Evolutionary conservation across 768 basidiomycete species (phyloP).

Genomic region (Amylocystis lapponica): DNA sequence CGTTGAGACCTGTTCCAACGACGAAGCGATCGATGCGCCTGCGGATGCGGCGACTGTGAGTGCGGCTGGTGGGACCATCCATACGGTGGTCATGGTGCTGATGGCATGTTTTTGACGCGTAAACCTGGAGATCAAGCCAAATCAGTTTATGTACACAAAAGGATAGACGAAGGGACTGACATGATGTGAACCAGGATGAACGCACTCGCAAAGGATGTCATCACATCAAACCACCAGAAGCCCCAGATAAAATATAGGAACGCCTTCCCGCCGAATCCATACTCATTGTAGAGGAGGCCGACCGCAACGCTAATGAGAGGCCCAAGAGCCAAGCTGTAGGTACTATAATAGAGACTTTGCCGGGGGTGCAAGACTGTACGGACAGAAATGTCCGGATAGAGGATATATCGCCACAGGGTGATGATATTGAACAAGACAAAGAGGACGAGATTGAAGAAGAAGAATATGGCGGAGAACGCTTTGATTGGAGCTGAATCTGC

Average conservation of each 20-base stretch:
- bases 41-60: slow-evolving; percentile 66
- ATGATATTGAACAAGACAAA: slow-evolving; percentile 45
- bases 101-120: slow-evolving; percentile 52
- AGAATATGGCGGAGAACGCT: slow-evolving; percentile 42
- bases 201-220: slow-evolving; percentile 49
- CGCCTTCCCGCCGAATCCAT: slow-evolving; percentile 41
- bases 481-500: slow-evolving; percentile 33
- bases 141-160: neutral
- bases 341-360: slow-evolving; percentile 44
- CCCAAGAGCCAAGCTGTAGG: slow-evolving; percentile 53
- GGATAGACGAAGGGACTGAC: slow-evolving; percentile 33
- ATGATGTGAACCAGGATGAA: slow-evolving; percentile 63
- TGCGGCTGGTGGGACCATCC: slow-evolving; percentile 75
- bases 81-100: slow-evolving; percentile 50
- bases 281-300: slow-evolving; percentile 37
- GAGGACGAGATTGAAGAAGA: slow-evolving; percentile 52
- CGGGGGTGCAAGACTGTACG: slow-evolving; percentile 43
- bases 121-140: slow-evolving; percentile 34
- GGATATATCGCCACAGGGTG: slow-evolving; percentile 43
- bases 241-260: slow-evolving; percentile 56
- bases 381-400: slow-evolving; percentile 48
- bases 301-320: slow-evolving; percentile 52
- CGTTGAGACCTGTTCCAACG: slow-evolving; percentile 40
- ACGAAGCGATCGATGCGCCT: slow-evolving; percentile 51
- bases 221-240: slow-evolving; percentile 65